Base-by-base conservation (phyloP, 2,329 filamentous ascomycete species). In the Ophiostoma novo-ulmi region DNA sequence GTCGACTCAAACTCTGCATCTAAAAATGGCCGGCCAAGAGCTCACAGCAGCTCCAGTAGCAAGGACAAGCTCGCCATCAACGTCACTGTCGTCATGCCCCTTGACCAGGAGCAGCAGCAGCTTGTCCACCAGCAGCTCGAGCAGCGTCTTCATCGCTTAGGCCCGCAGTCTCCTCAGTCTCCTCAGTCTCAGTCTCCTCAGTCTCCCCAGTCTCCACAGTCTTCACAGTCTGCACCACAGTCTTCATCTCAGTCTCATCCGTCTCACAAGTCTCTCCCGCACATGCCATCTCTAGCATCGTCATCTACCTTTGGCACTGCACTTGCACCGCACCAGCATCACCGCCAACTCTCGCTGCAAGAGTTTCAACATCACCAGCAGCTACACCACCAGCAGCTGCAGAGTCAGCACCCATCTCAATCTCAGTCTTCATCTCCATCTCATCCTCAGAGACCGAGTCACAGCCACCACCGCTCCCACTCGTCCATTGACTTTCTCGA, bases 41-140 rank as follows among this genome's bases (percentile, higher is more conserved):
- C 52, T 3, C 52, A 8, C 52, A 31, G n/a, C 52, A 4, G 52
- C 10, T 55, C 48, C 1, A 61, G 22, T 35, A 66, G 44, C 38
- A 64, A 52, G 39, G 38, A 22, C 70, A 68, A 31, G 31, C 26
- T 38, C 61, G 22, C 14, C 70, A 68, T 44, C 39, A 68, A 64
- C 55, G 63, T 65, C 36, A 65, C 63, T 36, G 63, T 65, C 63
- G 38, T 65, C 63, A 65, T 65, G 36, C 63, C 63, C 35, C 63
- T 17, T 8, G 63, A 65, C 63, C 63, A 65, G 36, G 36, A 65
- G 36, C 63, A 65, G 63, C 63, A 65, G 63, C 63, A 65, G 36
- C 38, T 65, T 41, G 35, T 65, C 11, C 35, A 39, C 35, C 35
- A 39, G 36, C 63, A 65, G 63, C 63, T 65, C 35, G 63, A 65